Conservation (phyloP, 192 early-diverging fungal species). For the Spinellus fusiger region DNA sequence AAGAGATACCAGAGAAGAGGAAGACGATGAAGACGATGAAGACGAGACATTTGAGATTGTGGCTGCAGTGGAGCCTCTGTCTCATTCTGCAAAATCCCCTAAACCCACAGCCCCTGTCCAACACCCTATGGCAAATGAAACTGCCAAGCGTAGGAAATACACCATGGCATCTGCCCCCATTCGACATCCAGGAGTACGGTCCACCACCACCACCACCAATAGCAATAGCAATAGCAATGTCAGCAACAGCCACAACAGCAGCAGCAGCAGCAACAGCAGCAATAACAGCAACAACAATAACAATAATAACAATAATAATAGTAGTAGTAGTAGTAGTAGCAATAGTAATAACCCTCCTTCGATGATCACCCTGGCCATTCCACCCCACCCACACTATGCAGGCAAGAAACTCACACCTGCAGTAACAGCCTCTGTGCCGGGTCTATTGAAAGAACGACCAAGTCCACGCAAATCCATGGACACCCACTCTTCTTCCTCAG, state of each 20-base stretch:
- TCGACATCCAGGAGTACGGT: slow-evolving; percentile 5
- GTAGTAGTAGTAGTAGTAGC: background rate
- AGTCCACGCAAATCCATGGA: background rate
- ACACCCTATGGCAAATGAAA: background rate
- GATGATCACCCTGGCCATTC: background rate
- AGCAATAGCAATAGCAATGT: background rate
- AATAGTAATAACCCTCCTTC: background rate
- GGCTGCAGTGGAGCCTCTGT: slow-evolving; percentile 17
- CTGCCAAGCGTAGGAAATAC: slow-evolving; percentile 13
- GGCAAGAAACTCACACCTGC: slow-evolving; percentile 1
- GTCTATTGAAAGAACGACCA: background rate
- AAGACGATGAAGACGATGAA: too few species aligned
- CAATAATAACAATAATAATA: background rate
- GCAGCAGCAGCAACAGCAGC: background rate
- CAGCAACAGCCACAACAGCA: background rate
- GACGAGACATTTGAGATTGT: too few species aligned
- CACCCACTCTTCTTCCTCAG: background rate
- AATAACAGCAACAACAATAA: background rate
- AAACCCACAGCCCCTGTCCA: slow-evolving; percentile 11
- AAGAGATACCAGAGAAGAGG: too few species aligned
- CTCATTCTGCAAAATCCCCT: background rate
- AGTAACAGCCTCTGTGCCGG: background rate
- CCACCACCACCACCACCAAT: background rate
- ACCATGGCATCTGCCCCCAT: slow-evolving; percentile 17
- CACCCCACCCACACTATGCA: background rate